Conservation (phyloP, 345 rosid species). For the Anacardium occidentale region DNA sequence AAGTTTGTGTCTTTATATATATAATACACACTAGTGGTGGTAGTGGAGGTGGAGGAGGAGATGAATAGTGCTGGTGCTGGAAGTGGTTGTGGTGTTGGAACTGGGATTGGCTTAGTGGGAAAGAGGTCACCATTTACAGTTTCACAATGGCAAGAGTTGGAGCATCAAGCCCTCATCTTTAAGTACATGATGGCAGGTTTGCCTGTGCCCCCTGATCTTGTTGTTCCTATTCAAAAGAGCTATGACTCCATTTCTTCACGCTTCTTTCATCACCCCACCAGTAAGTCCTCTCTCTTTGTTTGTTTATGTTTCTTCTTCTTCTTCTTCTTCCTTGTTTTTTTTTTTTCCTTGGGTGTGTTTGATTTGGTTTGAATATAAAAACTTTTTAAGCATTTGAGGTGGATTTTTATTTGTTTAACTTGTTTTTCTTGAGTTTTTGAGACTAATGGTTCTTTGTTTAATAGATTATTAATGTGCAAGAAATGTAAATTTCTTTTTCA, state of each 20-base stretch:
- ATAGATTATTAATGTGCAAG: neutral
- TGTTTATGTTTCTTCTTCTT: neutral
- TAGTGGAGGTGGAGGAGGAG: slow-evolving; percentile 10
- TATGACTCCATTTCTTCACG: slow-evolving; percentile 49
- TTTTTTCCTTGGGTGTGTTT: neutral
- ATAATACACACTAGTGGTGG: neutral
- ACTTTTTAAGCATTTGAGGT: neutral
- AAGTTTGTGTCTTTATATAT: neutral
- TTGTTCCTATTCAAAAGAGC: slow-evolving; percentile 52
- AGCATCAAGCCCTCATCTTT: slow-evolving; percentile 60
- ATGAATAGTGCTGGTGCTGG: slow-evolving; percentile 20
- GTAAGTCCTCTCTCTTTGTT: slow-evolving; percentile 26
- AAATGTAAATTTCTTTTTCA: neutral
- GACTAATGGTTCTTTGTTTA: neutral
- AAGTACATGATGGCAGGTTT: slow-evolving; percentile 61
- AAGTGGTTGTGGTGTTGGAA: slow-evolving; percentile 21
- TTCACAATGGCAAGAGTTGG: slow-evolving; percentile 61
- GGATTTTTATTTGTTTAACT: neutral
- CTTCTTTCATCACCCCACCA: slow-evolving; percentile 47
- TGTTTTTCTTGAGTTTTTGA: neutral
- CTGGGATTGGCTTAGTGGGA: slow-evolving; percentile 26
- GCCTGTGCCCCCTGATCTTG: slow-evolving; percentile 58
- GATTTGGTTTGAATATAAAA: slow-evolving; percentile 14
- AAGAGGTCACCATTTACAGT: slow-evolving; percentile 53
- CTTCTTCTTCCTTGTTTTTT: neutral